These are phyloP conservation scores for Aspergillus biplanus DNA, from an alignment of 495 filamentous ascomycete species.

Conservation along the genomic window DNA sequence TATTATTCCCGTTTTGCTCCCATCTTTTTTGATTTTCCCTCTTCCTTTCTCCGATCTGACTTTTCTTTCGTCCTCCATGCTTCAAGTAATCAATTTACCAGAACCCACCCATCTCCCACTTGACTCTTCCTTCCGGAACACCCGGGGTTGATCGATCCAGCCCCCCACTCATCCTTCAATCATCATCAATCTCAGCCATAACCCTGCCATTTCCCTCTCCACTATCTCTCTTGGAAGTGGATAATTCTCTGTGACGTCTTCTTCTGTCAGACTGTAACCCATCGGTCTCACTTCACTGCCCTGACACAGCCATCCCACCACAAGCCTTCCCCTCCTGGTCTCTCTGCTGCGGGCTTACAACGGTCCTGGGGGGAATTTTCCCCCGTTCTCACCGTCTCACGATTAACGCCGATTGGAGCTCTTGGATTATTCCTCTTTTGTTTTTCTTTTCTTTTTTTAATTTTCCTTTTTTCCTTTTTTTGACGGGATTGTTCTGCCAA, in stretches of 20 bases:
- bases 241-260: neutral
- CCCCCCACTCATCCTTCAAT: slow-evolving; percentile 1
- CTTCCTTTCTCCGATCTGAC: slow-evolving; percentile 2
- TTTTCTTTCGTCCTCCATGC: neutral
- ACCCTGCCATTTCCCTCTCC: neutral
- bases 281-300: slow-evolving; percentile 13
- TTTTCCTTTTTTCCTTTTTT: slow-evolving; percentile 4
- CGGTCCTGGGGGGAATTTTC: neutral
- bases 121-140: slow-evolving; percentile 3
- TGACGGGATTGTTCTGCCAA: slow-evolving; percentile 1
- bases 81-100: too few species aligned
- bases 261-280: neutral
- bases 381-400: neutral
- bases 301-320: slow-evolving; percentile 6
- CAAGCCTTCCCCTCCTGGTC: neutral
- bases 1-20: neutral
- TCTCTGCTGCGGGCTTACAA: neutral
- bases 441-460: neutral
- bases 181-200: neutral
- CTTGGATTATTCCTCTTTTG: neutral
- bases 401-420: neutral
- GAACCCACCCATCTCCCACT: too few species aligned
- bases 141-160: slow-evolving; percentile 12
- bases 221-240: neutral
- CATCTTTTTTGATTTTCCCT: neutral